Conservation (phyloP, 352 stramenopile genomes). For the Pythium monospermum region DNA sequence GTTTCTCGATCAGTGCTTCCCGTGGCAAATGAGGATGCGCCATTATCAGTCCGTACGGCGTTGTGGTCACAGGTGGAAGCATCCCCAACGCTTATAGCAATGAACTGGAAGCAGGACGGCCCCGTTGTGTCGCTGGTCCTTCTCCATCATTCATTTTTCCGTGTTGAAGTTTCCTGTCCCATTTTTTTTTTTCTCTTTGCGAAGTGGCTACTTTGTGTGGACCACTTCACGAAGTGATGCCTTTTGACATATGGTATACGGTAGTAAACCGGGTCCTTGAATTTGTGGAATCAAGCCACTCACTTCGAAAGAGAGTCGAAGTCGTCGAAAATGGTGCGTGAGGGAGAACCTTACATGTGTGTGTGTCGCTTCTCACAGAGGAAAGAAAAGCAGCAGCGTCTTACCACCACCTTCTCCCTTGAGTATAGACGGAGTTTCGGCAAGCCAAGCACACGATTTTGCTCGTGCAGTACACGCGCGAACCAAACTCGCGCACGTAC, state of each 20-base stretch:
- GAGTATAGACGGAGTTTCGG: slow-evolving; percentile 66
- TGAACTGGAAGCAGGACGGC: no score
- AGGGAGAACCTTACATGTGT: neutral
- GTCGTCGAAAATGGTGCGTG: neutral
- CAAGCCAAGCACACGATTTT: slow-evolving; percentile 90
- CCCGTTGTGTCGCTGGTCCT: no score
- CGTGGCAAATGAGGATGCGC: no score
- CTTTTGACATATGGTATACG: neutral
- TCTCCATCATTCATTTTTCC: no score
- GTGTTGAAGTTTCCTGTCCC: no score
- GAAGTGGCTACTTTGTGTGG: slow-evolving; percentile 4
- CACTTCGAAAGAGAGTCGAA: slow-evolving; percentile 15
- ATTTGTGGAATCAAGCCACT: slow-evolving; percentile 19
- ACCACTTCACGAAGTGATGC: neutral
- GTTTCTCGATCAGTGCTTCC: no score
- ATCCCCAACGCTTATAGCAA: no score
- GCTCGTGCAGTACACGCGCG: slow-evolving; percentile 86
- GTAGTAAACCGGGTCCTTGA: neutral
- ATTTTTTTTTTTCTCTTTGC: no score
- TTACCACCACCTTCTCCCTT: neutral
- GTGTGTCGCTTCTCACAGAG: neutral
- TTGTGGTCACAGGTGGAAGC: no score
- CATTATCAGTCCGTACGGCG: no score
- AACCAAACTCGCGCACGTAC: slow-evolving; percentile 87
- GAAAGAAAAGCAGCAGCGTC: neutral